These are phyloP conservation scores for Cystobasidium ongulense DNA, from an alignment of 768 basidiomycete species.

Conservation along the genomic window DNA sequence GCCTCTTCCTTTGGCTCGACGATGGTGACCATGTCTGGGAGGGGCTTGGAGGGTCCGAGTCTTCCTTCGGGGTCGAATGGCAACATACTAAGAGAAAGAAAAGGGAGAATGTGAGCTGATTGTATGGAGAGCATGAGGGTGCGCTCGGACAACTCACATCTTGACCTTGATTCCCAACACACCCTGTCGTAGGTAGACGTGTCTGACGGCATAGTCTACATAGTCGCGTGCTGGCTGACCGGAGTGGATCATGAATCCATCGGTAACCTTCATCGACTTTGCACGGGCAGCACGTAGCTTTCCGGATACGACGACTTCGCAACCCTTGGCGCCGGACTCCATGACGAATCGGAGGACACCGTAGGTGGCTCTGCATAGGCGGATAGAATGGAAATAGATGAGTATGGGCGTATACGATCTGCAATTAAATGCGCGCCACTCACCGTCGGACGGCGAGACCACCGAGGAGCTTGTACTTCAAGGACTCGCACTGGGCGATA, in stretches of 20 bases:
- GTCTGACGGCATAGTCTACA: slow-evolving; percentile 93
- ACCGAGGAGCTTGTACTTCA: slow-evolving; percentile 97
- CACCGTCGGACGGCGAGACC: slow-evolving; percentile 97
- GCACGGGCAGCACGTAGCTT: slow-evolving; percentile 99
- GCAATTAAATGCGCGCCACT: no score
- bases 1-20: slow-evolving; percentile 43
- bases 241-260: slow-evolving; percentile 78
- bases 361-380: slow-evolving; percentile 85
- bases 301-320: slow-evolving; percentile 98
- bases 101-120: slow-evolving; percentile 14
- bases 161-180: slow-evolving; percentile 99
- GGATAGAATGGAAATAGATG: background rate
- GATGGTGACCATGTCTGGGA: slow-evolving; percentile 89
- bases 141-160: slow-evolving; percentile 68
- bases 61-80: slow-evolving; percentile 86
- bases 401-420: no score
- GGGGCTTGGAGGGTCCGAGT: slow-evolving; percentile 78
- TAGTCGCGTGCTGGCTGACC: slow-evolving; percentile 96
- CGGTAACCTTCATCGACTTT: slow-evolving; percentile 99
- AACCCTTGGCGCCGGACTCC: slow-evolving; percentile 99
- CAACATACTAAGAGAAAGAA: slow-evolving; percentile 68
- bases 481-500: slow-evolving; percentile 94
- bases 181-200: slow-evolving; percentile 96
- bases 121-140: slow-evolving; percentile 33
- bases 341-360: slow-evolving; percentile 99